Conservation (phyloP, 768 basidiomycete genomes). For the Suillus fuscotomentosus region DNA sequence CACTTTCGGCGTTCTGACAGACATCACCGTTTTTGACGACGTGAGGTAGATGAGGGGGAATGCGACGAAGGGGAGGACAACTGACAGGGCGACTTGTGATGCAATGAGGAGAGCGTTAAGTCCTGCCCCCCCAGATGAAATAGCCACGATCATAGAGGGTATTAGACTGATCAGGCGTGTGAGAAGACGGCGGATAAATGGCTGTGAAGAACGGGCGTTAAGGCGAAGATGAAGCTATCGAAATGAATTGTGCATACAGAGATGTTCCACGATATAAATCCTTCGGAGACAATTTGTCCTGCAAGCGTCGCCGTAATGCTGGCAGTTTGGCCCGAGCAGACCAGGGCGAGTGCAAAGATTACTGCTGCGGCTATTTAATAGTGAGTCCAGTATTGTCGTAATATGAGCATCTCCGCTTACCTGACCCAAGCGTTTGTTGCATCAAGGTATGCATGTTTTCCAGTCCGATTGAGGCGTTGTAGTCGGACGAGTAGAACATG, state of each 20-base stretch:
- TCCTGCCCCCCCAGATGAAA: conserved; percentile 41
- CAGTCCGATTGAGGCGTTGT: conserved; percentile 33
- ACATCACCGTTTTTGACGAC: conserved; percentile 33
- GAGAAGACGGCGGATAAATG: conserved; percentile 38
- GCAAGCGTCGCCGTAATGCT: conserved; percentile 48
- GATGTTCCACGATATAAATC: conserved; percentile 47
- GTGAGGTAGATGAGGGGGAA: conserved; percentile 41
- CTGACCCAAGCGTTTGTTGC: conserved; percentile 36
- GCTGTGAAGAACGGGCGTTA: conserved; percentile 13
- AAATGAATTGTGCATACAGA: conserved; percentile 22
- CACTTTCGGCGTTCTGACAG: conserved; percentile 10
- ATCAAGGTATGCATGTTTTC: conserved; percentile 43
- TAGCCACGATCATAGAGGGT: conserved; percentile 42
- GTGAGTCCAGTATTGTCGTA: neutral
- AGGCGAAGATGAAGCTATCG: neutral
- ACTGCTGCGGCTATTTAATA: conserved; percentile 26
- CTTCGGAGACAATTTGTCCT: conserved; percentile 49
- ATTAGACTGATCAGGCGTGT: conserved; percentile 46
- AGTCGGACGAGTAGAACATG: conserved; percentile 7
- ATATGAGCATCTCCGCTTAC: conserved; percentile 16
- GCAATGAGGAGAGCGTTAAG: conserved; percentile 47
- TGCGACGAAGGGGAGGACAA: conserved; percentile 47
- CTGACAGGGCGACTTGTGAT: conserved; percentile 45
- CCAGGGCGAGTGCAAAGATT: conserved; percentile 47
- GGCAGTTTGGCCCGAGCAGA: conserved; percentile 49